Conservation (phyloP, 768 basidiomycete genomes). For the Phylloporus sp. region DNA sequence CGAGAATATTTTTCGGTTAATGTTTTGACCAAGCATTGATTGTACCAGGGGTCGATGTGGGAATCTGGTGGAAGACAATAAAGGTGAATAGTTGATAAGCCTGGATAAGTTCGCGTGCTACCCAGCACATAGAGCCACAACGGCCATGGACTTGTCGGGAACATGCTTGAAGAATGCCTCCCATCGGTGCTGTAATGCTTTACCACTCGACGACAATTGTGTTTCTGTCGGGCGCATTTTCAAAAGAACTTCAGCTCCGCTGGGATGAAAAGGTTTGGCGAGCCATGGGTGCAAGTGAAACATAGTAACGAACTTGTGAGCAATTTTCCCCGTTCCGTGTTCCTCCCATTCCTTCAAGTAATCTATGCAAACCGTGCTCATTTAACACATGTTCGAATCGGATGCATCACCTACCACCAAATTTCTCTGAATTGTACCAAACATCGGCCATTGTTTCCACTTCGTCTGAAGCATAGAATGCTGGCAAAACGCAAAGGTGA, state of each 20-base stretch:
- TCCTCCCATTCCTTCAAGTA: conserved; percentile 30
- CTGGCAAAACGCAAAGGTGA: conserved; percentile 24
- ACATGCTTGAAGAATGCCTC: conserved; percentile 10
- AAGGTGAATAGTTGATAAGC: neutral
- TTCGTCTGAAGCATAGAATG: conserved; percentile 41
- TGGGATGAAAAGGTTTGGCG: neutral
- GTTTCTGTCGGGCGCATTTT: conserved; percentile 24
- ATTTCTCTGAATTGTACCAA: conserved; percentile 35
- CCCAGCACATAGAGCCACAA: conserved; percentile 39
- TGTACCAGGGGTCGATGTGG: conserved; percentile 7
- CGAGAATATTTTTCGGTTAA: neutral
- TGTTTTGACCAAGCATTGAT: conserved; percentile 4
- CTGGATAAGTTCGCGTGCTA: conserved; percentile 10
- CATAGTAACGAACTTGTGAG: conserved; percentile 45
- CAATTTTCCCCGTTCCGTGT: conserved; percentile 43
- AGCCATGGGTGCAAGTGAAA: neutral
- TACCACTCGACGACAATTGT: conserved; percentile 17
- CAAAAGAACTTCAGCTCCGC: conserved; percentile 13
- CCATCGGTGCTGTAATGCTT: conserved; percentile 21
- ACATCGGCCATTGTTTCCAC: conserved; percentile 46
- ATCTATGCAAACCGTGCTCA: too few species aligned
- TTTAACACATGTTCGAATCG: too few species aligned
- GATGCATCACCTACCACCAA: conserved; percentile 34
- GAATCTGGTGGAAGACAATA: conserved; percentile 11
- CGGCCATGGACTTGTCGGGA: conserved; percentile 30